phyloP scores from a whole-genome alignment of 192 early-diverging fungal species.

The Umbelopsis ramanniana region DNA sequence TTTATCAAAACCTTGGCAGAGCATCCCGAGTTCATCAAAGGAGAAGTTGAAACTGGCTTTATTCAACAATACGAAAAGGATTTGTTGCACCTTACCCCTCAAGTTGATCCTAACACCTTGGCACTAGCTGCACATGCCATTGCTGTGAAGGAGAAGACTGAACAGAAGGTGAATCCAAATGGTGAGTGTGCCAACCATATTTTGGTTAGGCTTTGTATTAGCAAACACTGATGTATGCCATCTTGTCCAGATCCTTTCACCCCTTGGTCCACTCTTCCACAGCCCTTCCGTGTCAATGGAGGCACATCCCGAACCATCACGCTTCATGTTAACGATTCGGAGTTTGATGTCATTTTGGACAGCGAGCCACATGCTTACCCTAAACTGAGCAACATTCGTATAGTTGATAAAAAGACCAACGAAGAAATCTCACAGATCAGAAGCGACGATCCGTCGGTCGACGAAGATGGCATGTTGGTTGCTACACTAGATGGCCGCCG shows the following conservation, averaged over 20 bases:
- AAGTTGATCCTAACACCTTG: slow-evolving; percentile 50
- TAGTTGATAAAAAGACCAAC: slow-evolving; percentile 13
- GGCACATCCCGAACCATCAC: slow-evolving; percentile 32
- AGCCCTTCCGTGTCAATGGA: slow-evolving; percentile 54
- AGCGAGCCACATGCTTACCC: slow-evolving; percentile 18
- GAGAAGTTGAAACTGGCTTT: slow-evolving; percentile 93
- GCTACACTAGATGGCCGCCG: slow-evolving; percentile 65
- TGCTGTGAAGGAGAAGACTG: slow-evolving; percentile 31
- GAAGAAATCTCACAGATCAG: slow-evolving; percentile 5
- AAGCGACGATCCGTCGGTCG: slow-evolving; percentile 37
- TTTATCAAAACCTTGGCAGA: slow-evolving; percentile 81
- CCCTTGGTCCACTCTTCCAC: slow-evolving; percentile 34
- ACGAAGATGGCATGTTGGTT: slow-evolving; percentile 54
- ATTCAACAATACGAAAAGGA: slow-evolving; percentile 79
- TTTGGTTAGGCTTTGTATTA: too few relatives aligned
- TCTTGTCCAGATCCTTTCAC: slow-evolving; percentile 26
- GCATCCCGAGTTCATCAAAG: slow-evolving; percentile 84
- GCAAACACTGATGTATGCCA: too few relatives aligned
- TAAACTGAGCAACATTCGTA: slow-evolving; percentile 3
- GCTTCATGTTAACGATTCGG: slow-evolving; percentile 25
- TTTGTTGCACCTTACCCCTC: slow-evolving; percentile 54
- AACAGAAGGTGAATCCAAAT: slow-evolving; percentile 11
- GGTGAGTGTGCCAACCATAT: neutral
- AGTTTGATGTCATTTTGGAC: slow-evolving; percentile 33
- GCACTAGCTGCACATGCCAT: slow-evolving; percentile 71